Percentiles rank a stretch among this genome's conserved stretches.
phyloP scores from a whole-genome alignment of 164 flowering plant species.

The Tetracentron sinense region DNA sequence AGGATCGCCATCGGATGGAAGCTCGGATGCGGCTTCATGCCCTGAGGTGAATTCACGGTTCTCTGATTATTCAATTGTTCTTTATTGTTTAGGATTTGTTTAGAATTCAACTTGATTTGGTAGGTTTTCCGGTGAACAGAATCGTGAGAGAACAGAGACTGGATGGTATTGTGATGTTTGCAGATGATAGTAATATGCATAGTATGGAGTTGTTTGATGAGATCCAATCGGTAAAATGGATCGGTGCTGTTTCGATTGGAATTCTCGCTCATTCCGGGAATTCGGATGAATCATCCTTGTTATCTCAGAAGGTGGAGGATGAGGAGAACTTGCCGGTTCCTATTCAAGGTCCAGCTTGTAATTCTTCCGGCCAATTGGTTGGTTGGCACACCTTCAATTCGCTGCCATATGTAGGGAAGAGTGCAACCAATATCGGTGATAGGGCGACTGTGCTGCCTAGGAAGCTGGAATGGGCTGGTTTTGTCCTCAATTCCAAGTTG shows the following conservation, averaged over 20 bases:
- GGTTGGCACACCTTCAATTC: slow-evolving; percentile 92
- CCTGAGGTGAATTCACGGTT: slow-evolving; percentile 47
- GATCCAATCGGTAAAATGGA: slow-evolving; percentile 79
- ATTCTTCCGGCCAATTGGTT: slow-evolving; percentile 67
- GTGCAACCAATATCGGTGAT: slow-evolving; percentile 65
- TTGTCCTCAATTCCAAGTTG: slow-evolving; percentile 82
- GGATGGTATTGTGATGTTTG: slow-evolving; percentile 95
- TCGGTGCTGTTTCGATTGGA: slow-evolving; percentile 91
- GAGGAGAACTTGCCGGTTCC: slow-evolving; percentile 50
- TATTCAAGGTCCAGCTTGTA: slow-evolving; percentile 93
- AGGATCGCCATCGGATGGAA: slow-evolving; percentile 63
- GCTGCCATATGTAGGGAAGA: slow-evolving; percentile 50
- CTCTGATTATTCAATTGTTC: not conserved
- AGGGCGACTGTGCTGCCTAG: slow-evolving; percentile 69
- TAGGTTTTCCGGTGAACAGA: slow-evolving; percentile 39
- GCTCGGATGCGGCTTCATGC: slow-evolving; percentile 73
- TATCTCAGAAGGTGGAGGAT: slow-evolving; percentile 27
- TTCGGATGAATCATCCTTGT: slow-evolving; percentile 22
- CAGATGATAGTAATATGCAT: slow-evolving; percentile 94
- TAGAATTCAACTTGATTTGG: slow-evolving; percentile 17
- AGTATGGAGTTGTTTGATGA: slow-evolving; percentile 93
- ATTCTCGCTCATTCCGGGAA: slow-evolving; percentile 65
- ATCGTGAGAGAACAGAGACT: slow-evolving; percentile 65
- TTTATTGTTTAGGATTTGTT: not conserved
- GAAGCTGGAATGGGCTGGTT: slow-evolving; percentile 94